Base-by-base conservation (phyloP, 1,284 basidiomycete species). In the Hymenochaete sp. region DNA sequence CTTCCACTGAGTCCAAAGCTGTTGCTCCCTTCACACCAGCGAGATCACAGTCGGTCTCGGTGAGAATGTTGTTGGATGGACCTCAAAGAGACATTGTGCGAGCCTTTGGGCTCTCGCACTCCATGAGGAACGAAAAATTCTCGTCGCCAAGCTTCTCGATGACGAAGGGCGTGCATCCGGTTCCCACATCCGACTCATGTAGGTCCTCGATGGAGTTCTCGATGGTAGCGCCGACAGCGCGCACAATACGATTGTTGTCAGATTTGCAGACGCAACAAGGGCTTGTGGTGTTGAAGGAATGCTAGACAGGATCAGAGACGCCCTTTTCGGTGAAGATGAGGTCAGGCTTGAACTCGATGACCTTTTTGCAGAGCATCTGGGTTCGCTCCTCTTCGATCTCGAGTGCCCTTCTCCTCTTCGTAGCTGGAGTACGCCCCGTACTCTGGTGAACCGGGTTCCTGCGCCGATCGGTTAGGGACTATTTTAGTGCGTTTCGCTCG, bases 1-100 rank as follows among this genome's bases (percentile, higher is more conserved):
- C n/a, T n/a, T n/a, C n/a, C n/a, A n/a, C n/a, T n/a, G n/a, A n/a
- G n/a, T n/a, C n/a, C n/a, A n/a, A n/a, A n/a, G n/a, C n/a, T n/a
- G n/a, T n/a, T n/a, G n/a, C n/a, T n/a, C n/a, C n/a, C 89, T 98
- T 98, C 33, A 95, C 95, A 57, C 98, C 96, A 0, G 93, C 92
- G 24, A 98, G 75, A 67, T 98, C 98, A 38, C 93, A 80, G 66
- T 98, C 95, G 57, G 98, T 90, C 68, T 98, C 95, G 66, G 98
- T 96, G 35, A 98, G 72, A 57, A 98, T 93, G 60, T 98, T 95
- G 66, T 98, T 98, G 4, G 90, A 95, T 0, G 95, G 95, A 1
- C 95, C 95, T 33, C 95, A 91, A n/a, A 98, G 83, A 42, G 98
- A 77, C 64, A 98, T 93, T 7, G 95, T 98, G 74, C 95, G 98